These are phyloP conservation scores for Debaryomyces maramus DNA, from an alignment of 805 yeast genomes.

Conservation along the genomic window DNA sequence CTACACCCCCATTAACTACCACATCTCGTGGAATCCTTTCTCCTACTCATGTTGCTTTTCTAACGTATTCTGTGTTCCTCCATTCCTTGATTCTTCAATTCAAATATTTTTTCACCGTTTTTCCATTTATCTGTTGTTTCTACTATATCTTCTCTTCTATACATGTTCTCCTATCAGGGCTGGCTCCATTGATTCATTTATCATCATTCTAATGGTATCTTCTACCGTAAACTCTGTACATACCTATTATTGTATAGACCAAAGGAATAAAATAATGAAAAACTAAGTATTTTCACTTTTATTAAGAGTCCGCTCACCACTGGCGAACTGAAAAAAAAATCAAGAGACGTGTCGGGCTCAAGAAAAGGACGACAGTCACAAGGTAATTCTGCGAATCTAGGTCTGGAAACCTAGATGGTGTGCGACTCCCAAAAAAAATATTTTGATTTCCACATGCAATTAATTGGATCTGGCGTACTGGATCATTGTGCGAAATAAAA, in stretches of 20 bases:
- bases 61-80: not conserved
- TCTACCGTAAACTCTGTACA: slow-evolving; percentile 10
- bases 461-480: too few relatives aligned
- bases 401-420: too few relatives aligned
- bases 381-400: not conserved
- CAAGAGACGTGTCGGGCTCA: slow-evolving; percentile 1
- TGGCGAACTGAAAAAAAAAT: slow-evolving; percentile 3
- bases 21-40: too few relatives aligned
- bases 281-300: slow-evolving; percentile 7
- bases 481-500: too few relatives aligned
- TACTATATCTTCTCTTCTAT: too few relatives aligned
- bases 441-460: too few relatives aligned
- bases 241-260: slow-evolving; percentile 17
- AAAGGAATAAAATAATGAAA: slow-evolving; percentile 8
- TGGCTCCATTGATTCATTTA: not conserved
- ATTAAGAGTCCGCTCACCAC: not conserved
- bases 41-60: not conserved
- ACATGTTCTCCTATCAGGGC: too few relatives aligned
- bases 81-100: too few relatives aligned
- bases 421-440: too few relatives aligned
- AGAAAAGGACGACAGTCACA: not conserved
- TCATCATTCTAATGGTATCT: not conserved
- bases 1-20: not conserved
- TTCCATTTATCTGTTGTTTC: not conserved
- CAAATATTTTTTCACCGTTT: not conserved